Evolutionary conservation across 371 early-diverging fungal species (phyloP).

Genomic region (Saksenaea vasiformis): DNA sequence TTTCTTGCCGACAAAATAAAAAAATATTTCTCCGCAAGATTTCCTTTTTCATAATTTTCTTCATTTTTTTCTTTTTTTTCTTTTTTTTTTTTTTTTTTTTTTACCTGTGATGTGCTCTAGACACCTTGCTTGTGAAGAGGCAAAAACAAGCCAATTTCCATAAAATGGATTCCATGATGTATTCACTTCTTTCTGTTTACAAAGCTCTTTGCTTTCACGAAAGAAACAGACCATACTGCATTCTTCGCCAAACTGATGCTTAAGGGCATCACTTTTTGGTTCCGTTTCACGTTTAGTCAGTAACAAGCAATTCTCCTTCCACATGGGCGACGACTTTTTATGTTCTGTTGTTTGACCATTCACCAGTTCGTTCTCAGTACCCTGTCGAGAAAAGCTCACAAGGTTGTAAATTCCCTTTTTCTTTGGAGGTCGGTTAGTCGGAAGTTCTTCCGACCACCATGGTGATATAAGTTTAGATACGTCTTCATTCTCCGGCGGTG

Average conservation of each 20-base stretch:
- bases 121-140: background rate
- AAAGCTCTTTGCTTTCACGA: background rate
- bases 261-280: background rate
- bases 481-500: background rate
- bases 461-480: background rate
- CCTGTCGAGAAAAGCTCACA: background rate
- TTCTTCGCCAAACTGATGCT: background rate
- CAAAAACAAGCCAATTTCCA: background rate
- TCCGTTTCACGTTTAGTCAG: background rate
- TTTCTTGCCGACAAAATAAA: background rate
- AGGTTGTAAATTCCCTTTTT: background rate
- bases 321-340: background rate
- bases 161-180: background rate
- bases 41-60: background rate
- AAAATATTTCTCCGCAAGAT: no score
- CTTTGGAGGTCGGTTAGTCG: constrained; percentile 1
- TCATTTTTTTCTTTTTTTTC: background rate
- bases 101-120: constrained; percentile 1
- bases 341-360: background rate
- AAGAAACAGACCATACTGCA: constrained; percentile 6
- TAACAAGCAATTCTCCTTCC: background rate
- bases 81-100: background rate
- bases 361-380: background rate
- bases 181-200: background rate
- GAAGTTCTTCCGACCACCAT: constrained; percentile 4